Percentiles rank a stretch among this genome's conserved stretches.
These are phyloP conservation scores for Gossypium aridum DNA, from an alignment of 441 rosid genomes.

Conservation along the genomic window DNA sequence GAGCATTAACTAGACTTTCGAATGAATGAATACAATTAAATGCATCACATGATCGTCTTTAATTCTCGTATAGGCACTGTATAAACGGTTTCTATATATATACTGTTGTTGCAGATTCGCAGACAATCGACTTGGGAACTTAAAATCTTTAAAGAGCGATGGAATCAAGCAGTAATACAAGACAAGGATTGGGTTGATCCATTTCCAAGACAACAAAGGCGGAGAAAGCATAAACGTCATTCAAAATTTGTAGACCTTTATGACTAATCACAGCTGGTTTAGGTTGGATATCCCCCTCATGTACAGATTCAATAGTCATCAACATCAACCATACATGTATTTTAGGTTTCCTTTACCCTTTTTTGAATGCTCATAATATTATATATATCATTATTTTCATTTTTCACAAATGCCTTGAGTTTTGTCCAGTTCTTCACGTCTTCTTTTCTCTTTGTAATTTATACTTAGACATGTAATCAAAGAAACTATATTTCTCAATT, in stretches of 20 bases:
- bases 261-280: slow-evolving; percentile 6
- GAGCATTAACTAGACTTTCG: too few relatives aligned
- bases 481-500: not conserved
- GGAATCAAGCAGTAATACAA: slow-evolving; percentile 58
- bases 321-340: slow-evolving; percentile 24
- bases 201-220: slow-evolving; percentile 24
- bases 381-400: slow-evolving; percentile 30
- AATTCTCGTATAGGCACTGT: not conserved
- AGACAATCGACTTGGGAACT: slow-evolving; percentile 88
- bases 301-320: not conserved
- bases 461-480: not conserved
- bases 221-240: slow-evolving; percentile 19
- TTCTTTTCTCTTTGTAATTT: not conserved
- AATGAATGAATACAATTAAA: not conserved
- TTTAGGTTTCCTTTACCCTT: slow-evolving; percentile 17
- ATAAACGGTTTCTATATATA: not conserved
- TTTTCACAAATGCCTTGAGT: not conserved
- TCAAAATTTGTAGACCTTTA: not conserved
- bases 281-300: not conserved
- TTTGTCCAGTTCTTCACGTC: not conserved
- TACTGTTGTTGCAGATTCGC: slow-evolving; percentile 48
- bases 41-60: not conserved
- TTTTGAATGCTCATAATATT: slow-evolving; percentile 9
- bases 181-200: slow-evolving; percentile 77
- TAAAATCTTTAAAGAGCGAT: slow-evolving; percentile 57